Conservation (phyloP, 257 asterid species). For the Schizonepeta tenuifolia region DNA sequence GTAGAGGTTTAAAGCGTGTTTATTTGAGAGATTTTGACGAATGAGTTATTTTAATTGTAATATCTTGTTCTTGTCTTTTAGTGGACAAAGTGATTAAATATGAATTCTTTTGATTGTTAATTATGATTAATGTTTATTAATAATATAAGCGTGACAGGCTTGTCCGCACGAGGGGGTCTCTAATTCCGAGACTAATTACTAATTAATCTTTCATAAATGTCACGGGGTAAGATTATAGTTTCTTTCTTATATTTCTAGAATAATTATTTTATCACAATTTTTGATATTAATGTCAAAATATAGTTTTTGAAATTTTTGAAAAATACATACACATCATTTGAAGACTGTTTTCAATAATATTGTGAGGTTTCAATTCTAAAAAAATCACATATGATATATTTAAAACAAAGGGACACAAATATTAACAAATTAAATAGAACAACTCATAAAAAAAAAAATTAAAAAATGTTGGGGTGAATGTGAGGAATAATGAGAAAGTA, state of each 20-base stretch:
- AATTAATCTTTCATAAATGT: slow-evolving; percentile 7
- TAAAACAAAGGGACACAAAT: too few species aligned
- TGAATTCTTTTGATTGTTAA: slow-evolving; percentile 14
- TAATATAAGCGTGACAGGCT: slow-evolving; percentile 56
- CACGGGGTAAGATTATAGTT: not conserved
- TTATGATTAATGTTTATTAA: slow-evolving; percentile 14
- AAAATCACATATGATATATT: too few species aligned
- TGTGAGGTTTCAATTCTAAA: too few species aligned
- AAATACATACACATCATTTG: too few species aligned
- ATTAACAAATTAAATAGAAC: too few species aligned
- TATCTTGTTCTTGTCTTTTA: slow-evolving; percentile 32
- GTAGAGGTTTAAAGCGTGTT: slow-evolving; percentile 28
- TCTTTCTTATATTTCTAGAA: not conserved
- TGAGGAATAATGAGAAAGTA: slow-evolving; percentile 58
- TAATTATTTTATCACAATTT: not conserved
- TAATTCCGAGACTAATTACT: slow-evolving; percentile 35
- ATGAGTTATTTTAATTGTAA: slow-evolving; percentile 22
- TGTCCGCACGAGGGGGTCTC: slow-evolving; percentile 72
- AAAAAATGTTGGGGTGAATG: slow-evolving; percentile 6
- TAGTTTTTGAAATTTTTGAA: too few species aligned
- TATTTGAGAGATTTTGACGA: slow-evolving; percentile 32
- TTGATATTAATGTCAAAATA: too few species aligned
- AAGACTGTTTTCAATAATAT: too few species aligned
- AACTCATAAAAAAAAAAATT: not conserved
- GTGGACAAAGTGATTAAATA: slow-evolving; percentile 16